Evolutionary conservation across 1,284 basidiomycete genomes (phyloP), one percentile per base, ranked within the genome.

Genomic region (Malassezia restricta): DNA sequence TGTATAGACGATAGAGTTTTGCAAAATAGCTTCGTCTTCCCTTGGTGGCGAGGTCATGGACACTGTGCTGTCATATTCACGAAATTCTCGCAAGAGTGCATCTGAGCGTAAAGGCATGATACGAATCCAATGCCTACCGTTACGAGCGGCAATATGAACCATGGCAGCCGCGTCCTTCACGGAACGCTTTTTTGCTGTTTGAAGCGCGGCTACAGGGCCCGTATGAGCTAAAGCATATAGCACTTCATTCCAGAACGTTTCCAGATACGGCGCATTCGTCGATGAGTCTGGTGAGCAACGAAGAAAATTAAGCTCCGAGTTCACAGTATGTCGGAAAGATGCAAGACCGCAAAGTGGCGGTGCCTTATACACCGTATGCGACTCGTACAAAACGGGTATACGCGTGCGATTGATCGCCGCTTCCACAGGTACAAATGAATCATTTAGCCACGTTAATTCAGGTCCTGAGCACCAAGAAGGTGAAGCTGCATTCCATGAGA

Each of bases 221-320:
- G 17, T 24, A 15, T 11, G 8, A 1, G 41, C 24, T 8, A 48
- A 29, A 11, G 51, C 45, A 43, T 53, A 27, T 7, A 52, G 42
- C 27, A 49, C 41, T 20, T 56, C 54, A 30, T 42, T 39, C 50
- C 47, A 57, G 28, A 49, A 49, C 8, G 38, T 35, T n/a, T 20
- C n/a, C 29, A 57, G 35, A 37, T 31, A 54, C 6, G 37, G 27
- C 8, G 51, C 46, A 45, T 57, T 57, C 3, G 40, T 48, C 27
- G 32, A 15, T 15, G 39, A 24, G 1, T 9, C 17, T 8, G 9
- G 11, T 2, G 31, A 9, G 17, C 27, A 39, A 0, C 31, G 24
- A 8, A 49, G 6, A 17, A 31, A 54, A 2, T 39, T 15, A n/a
- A 49, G 30, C 37, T 54, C 52, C 2, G 52, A 40, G 7, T 49